phyloP scores from a whole-genome alignment of 495 filamentous ascomycete genomes.

The Podospora bellae-mahoneyi region DNA sequence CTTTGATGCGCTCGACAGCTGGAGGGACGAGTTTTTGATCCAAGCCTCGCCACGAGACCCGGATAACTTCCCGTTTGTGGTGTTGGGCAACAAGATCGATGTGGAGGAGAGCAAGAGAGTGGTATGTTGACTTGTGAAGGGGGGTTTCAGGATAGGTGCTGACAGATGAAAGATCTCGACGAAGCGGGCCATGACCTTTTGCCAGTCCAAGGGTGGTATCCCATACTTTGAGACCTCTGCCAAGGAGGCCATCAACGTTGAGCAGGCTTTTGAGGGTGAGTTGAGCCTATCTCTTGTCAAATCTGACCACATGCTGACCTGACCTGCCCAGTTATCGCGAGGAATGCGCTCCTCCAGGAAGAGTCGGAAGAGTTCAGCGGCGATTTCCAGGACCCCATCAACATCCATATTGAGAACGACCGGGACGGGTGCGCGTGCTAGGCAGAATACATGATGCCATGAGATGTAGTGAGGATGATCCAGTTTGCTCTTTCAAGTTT shows the following conservation, averaged over 20 bases:
- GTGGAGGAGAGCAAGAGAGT: constrained; percentile 96
- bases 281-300: background rate
- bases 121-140: constrained; percentile 42
- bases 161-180: constrained; percentile 64
- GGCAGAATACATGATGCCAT: constrained; percentile 9
- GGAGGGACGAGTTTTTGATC: constrained; percentile 97
- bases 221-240: constrained; percentile 99
- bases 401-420: constrained; percentile 90
- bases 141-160: constrained; percentile 12
- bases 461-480: constrained; percentile 1
- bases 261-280: constrained; percentile 96
- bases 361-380: constrained; percentile 89
- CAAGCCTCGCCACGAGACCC: constrained; percentile 95
- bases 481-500: constrained; percentile 9
- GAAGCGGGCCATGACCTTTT: constrained; percentile 95
- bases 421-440: constrained; percentile 89
- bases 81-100: constrained; percentile 98
- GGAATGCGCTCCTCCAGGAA: constrained; percentile 92
- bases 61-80: constrained; percentile 96
- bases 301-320: constrained; percentile 20
- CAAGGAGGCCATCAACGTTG: constrained; percentile 97
- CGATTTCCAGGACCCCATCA: constrained; percentile 95
- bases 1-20: constrained; percentile 97
- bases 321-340: constrained; percentile 73
- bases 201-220: constrained; percentile 93